Evolutionary conservation across 352 stramenopile genomes (phyloP).

Genomic region (Phytophthora ramorum): DNA sequence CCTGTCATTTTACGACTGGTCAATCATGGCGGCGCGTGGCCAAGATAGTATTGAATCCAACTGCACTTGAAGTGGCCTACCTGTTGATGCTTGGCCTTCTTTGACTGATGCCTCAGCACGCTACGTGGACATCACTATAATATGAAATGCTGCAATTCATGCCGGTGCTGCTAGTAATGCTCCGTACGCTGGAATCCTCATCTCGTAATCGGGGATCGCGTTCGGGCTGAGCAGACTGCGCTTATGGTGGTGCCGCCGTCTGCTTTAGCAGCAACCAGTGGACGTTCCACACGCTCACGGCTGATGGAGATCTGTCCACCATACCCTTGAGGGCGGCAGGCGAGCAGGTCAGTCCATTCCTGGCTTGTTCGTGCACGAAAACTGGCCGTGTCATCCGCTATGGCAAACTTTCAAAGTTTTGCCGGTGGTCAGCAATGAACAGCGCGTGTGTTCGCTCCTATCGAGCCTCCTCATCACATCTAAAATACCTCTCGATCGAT

Average conservation of each 20-base stretch:
- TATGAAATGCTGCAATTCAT: background rate
- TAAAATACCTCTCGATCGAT: slow-evolving; percentile 13
- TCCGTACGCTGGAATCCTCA: background rate
- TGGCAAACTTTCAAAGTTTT: slow-evolving; percentile 12
- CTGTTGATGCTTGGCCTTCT: no score
- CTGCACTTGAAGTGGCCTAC: background rate
- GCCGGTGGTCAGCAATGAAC: slow-evolving; percentile 1
- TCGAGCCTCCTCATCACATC: background rate
- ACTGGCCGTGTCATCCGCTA: slow-evolving; percentile 9
- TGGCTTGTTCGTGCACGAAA: slow-evolving; percentile 15
- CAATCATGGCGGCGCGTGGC: no score
- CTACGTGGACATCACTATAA: background rate
- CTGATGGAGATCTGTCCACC: background rate
- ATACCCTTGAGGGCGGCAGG: background rate
- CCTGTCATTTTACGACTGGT: no score
- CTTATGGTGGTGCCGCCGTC: background rate
- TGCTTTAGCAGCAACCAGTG: background rate
- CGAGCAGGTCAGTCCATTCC: slow-evolving; percentile 2
- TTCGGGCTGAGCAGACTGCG: background rate
- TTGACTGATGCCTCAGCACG: no score
- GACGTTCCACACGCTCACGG: background rate
- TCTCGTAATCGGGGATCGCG: background rate
- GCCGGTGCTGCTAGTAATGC: background rate
- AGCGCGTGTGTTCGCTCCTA: background rate
- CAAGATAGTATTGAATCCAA: no score